These are phyloP conservation scores for Begonia loranthoides DNA, from an alignment of 306 rosid genomes.

Conservation along the genomic window DNA sequence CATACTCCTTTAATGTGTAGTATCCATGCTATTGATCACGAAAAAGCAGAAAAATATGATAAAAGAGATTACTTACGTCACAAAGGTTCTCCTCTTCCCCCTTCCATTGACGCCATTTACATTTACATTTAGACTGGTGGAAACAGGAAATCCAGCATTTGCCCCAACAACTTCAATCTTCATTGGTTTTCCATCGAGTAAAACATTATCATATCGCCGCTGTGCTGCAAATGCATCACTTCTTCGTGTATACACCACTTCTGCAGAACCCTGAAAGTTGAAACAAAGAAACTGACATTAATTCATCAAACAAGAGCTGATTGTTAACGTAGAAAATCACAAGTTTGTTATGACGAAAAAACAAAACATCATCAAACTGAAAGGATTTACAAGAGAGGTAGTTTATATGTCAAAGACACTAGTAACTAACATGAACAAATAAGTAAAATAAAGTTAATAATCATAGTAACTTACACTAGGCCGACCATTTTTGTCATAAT, in stretches of 20 bases:
- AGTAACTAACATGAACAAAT: background rate
- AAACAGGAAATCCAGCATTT: constrained; percentile 43
- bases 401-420: background rate
- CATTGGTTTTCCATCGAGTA: constrained; percentile 92
- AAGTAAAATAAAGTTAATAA: too few species aligned
- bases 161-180: constrained; percentile 82
- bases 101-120: constrained; percentile 72
- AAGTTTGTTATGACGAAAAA: too few species aligned
- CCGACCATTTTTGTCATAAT: constrained; percentile 82
- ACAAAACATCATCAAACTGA: background rate
- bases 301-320: background rate
- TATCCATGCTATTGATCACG: background rate
- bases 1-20: background rate
- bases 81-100: constrained; percentile 67
- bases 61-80: constrained; percentile 41
- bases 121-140: constrained; percentile 60
- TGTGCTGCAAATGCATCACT: constrained; percentile 96
- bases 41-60: constrained; percentile 1
- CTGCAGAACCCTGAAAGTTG: constrained; percentile 70
- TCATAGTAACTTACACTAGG: constrained; percentile 50
- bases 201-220: constrained; percentile 75
- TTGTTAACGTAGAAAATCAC: too few species aligned
- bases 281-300: background rate
- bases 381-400: background rate
- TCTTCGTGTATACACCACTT: constrained; percentile 80